Conservation (phyloP, 371 early-diverging fungal genomes). For the Mortierella sp. region DNA sequence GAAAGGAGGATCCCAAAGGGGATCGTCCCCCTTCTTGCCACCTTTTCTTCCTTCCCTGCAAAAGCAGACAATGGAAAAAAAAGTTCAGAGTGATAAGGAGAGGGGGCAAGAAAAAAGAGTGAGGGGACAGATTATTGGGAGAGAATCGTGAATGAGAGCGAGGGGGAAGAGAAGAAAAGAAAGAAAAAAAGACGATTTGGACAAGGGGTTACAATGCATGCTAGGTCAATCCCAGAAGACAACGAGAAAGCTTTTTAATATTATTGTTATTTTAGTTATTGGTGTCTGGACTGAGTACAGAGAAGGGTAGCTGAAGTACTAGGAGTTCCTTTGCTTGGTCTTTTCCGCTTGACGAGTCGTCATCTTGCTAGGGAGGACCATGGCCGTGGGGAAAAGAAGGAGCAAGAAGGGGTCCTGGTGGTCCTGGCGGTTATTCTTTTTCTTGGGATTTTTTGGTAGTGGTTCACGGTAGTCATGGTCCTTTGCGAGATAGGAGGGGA, state of each 20-base stretch:
- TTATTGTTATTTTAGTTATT: neutral
- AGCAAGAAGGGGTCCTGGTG: neutral
- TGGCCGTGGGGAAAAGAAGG: neutral
- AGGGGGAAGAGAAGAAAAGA: neutral
- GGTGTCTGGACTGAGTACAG: neutral
- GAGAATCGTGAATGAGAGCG: neutral
- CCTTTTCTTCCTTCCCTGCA: slow-evolving; percentile 1
- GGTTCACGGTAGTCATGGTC: neutral
- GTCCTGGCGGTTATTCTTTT: neutral
- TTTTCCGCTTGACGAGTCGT: neutral
- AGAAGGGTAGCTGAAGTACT: neutral
- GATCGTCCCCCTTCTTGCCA: slow-evolving; percentile 12
- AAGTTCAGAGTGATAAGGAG: too few relatives aligned
- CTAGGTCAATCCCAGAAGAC: slow-evolving; percentile 9
- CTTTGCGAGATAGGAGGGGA: neutral
- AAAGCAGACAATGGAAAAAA: neutral
- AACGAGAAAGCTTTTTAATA: neutral
- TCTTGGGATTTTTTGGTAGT: neutral
- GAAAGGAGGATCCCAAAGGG: neutral
- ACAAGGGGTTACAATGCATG: slow-evolving; percentile 11
- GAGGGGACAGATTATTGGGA: neutral
- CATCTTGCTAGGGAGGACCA: neutral
- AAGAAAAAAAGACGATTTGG: neutral
- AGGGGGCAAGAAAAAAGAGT: neutral
- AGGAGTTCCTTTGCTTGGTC: neutral